Base-by-base conservation (phyloP, 768 basidiomycete species). In the Amanita polypyramis region DNA sequence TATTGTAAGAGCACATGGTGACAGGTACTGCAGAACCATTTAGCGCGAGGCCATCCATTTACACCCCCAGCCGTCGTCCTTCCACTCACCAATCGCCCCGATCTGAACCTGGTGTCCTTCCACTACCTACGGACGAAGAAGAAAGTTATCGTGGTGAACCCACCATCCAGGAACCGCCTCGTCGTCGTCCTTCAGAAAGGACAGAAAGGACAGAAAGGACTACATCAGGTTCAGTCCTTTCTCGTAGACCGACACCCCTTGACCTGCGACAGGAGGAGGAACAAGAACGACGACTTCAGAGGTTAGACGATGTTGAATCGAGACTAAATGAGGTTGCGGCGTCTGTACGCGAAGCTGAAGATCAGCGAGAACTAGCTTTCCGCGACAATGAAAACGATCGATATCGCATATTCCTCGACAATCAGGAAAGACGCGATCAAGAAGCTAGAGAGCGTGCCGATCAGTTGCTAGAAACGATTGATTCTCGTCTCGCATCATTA, bases 341-440 rank as follows among this genome's bases (percentile, higher is more conserved):
- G 6, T 69, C 70, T 2, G 74, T 78, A 0, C 71, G 74, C 30
- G 75, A 77, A 43, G 76, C 75, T 0, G 87, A 90, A 56, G 72
- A 76, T 20, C 67, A 67, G 39, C 75, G 86, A 8, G 85, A 89
- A 49, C 61, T 60, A 6, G 76, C 80, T 25, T 88, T 85, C 63
- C 72, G 75, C 14, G 64, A 65, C 1, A 74, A 76, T 50, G 87
- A 90, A 60, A 77, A 81, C 9, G 78, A 76, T 43, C 69, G 85
- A 5, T 70, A 84, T 15, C 73, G 65, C 6, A 60, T 79, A 1
- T 87, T 86, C 60, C 56, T 70, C 25, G 78, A 81, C 1, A 68
- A 66, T 34, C 80, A 89, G 56, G 70, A 65, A 2, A 70, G 76
- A 37, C 69, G 86, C 33, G 76, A 76, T 17, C 61, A 68, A 19